Conservation (phyloP, 2,329 filamentous ascomycete genomes). For the Fusarium mundagurra region DNA sequence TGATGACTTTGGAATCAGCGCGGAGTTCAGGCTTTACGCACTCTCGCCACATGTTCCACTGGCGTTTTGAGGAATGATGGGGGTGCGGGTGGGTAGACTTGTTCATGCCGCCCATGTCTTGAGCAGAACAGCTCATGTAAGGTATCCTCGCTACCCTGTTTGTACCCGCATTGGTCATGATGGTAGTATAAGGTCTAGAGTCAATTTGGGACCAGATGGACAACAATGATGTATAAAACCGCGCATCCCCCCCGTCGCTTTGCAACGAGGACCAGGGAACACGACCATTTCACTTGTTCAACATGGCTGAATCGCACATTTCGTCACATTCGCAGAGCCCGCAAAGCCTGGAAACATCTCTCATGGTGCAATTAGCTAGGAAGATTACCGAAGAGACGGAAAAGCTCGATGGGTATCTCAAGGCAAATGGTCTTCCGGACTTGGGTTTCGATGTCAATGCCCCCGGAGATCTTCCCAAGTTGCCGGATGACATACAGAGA, state of each 20-base stretch:
- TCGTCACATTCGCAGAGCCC: slow-evolving; percentile 49
- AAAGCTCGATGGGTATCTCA: slow-evolving; percentile 60
- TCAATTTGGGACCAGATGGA: not conserved
- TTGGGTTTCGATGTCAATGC: slow-evolving; percentile 58
- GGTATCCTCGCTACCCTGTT: not conserved
- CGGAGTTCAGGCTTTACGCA: not conserved
- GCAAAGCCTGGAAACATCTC: slow-evolving; percentile 44
- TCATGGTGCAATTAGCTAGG: slow-evolving; percentile 57
- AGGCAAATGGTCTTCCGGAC: slow-evolving; percentile 51
- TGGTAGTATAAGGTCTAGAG: slow-evolving; percentile 1
- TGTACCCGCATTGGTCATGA: slow-evolving; percentile 16
- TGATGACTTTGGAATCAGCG: not conserved
- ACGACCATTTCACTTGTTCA: not conserved
- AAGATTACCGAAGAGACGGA: slow-evolving; percentile 60
- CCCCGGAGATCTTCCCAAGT: slow-evolving; percentile 56
- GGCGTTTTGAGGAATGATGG: slow-evolving; percentile 1
- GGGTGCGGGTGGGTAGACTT: slow-evolving; percentile 16
- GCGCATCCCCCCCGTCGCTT: slow-evolving; percentile 8
- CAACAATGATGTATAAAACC: slow-evolving; percentile 21
- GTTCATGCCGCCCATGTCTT: not conserved
- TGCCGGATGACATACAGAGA: slow-evolving; percentile 57
- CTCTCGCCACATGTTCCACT: slow-evolving; percentile 15
- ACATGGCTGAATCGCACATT: slow-evolving; percentile 42
- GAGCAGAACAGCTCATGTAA: not conserved
- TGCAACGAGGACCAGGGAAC: not conserved